Percentiles rank a stretch among this genome's conserved stretches.
phyloP scores from a whole-genome alignment of 1,139 yeast species.

The Yamadazyma atlantica region DNA sequence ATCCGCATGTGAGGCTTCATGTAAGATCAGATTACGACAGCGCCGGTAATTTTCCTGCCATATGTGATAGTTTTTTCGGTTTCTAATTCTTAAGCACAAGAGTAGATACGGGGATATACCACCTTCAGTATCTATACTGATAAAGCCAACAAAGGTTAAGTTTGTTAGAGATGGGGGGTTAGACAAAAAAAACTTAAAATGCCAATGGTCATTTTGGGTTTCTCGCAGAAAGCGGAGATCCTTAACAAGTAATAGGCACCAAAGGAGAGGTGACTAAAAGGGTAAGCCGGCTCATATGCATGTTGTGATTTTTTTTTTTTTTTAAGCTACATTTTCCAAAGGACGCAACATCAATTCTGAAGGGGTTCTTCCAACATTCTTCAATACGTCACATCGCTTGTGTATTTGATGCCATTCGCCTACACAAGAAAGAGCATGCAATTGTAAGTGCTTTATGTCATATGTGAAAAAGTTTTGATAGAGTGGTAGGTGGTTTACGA shows the following conservation, averaged over 20 bases:
- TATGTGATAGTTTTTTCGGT: too few species aligned
- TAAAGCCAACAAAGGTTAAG: background rate
- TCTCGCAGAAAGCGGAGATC: conserved; percentile 3
- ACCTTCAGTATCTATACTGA: too few species aligned
- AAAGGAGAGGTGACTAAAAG: background rate
- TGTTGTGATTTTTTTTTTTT: conserved; percentile 1
- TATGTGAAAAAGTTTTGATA: too few species aligned
- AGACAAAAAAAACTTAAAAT: background rate
- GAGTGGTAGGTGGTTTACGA: too few species aligned
- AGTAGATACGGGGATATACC: too few species aligned
- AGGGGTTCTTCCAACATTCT: background rate
- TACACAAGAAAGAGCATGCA: background rate
- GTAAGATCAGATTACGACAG: background rate
- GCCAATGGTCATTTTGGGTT: background rate
- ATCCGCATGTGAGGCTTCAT: background rate
- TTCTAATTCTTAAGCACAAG: too few species aligned
- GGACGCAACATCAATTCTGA: background rate
- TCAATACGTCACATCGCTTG: background rate
- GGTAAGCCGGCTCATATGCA: background rate
- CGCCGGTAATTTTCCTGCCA: too few species aligned
- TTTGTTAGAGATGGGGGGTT: background rate
- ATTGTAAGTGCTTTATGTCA: too few species aligned
- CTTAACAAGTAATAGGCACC: conserved; percentile 4
- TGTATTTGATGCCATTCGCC: background rate
- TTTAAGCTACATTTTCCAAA: background rate